phyloP scores from a whole-genome alignment of 495 filamentous ascomycete species.

The Lichenothelia convexa region DNA sequence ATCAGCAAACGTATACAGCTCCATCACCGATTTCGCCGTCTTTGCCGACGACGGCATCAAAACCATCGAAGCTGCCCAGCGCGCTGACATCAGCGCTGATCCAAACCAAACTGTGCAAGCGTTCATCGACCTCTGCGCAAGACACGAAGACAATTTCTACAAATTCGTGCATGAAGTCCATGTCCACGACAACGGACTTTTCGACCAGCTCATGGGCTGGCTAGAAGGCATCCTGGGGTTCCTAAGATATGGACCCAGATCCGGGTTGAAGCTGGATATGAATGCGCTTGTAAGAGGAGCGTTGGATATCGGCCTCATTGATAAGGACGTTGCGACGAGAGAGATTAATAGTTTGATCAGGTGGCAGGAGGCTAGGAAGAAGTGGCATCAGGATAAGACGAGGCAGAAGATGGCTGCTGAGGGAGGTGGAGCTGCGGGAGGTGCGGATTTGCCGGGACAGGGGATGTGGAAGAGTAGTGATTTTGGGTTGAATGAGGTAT shows the following conservation, averaged over 20 bases:
- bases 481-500: constrained; percentile 73
- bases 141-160: constrained; percentile 93
- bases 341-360: constrained; percentile 75
- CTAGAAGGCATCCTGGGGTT: constrained; percentile 93
- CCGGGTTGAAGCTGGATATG: constrained; percentile 68
- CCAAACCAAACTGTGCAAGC: constrained; percentile 98
- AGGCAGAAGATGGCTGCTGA: constrained; percentile 95
- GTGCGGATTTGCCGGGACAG: constrained; percentile 25
- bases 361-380: constrained; percentile 89
- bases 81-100: constrained; percentile 81
- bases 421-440: constrained; percentile 29
- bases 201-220: constrained; percentile 92
- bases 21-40: constrained; percentile 82
- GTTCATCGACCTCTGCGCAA: constrained; percentile 91
- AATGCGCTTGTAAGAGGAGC: constrained; percentile 78
- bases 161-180: constrained; percentile 98
- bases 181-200: constrained; percentile 91
- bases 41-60: constrained; percentile 85
- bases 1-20: constrained; percentile 93
- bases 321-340: constrained; percentile 48
- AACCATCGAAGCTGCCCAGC: constrained; percentile 74
- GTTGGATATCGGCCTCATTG: constrained; percentile 41
- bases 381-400: constrained; percentile 95
- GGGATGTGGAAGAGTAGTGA: constrained; percentile 52
- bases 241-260: constrained; percentile 63